These are phyloP conservation scores for Delonix regia DNA, from an alignment of 306 rosid species.

Conservation along the genomic window DNA sequence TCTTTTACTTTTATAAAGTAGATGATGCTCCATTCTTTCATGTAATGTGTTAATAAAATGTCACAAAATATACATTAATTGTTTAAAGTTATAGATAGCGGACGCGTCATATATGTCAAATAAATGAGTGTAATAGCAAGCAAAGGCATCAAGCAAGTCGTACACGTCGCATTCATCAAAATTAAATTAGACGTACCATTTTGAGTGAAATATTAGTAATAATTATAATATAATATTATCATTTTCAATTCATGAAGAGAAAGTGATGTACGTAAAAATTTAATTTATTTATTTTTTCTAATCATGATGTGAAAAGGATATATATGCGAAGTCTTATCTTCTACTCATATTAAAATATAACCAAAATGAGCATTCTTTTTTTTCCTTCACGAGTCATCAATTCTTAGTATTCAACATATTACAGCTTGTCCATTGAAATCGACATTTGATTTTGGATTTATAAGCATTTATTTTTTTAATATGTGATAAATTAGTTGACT, in stretches of 20 bases:
- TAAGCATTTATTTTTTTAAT: slow-evolving; percentile 14
- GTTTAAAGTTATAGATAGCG: not conserved
- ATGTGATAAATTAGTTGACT: not conserved
- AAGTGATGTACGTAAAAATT: not conserved
- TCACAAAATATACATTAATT: not conserved
- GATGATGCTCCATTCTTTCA: not conserved
- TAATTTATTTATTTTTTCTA: slow-evolving; percentile 9
- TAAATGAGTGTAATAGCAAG: not conserved
- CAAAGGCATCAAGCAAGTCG: not conserved
- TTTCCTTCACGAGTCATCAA: not conserved
- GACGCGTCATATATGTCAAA: slow-evolving; percentile 35
- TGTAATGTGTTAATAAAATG: slow-evolving; percentile 8
- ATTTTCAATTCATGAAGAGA: slow-evolving; percentile 12
- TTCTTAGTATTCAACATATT: slow-evolving; percentile 15
- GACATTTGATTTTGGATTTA: slow-evolving; percentile 7
- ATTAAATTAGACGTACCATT: not conserved
- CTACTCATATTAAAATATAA: not conserved
- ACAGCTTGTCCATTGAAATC: slow-evolving; percentile 23
- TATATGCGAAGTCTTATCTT: not conserved
- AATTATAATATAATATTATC: not conserved
- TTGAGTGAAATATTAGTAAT: slow-evolving; percentile 25
- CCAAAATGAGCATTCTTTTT: not conserved
- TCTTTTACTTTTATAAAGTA: not conserved
- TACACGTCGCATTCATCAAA: slow-evolving; percentile 22
- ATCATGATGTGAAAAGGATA: slow-evolving; percentile 40